A percentile compares a stretch with the other conserved stretches of the same genome.
phyloP scores from a whole-genome alignment of 768 basidiomycete species.

The Hygrocybe punicea region DNA sequence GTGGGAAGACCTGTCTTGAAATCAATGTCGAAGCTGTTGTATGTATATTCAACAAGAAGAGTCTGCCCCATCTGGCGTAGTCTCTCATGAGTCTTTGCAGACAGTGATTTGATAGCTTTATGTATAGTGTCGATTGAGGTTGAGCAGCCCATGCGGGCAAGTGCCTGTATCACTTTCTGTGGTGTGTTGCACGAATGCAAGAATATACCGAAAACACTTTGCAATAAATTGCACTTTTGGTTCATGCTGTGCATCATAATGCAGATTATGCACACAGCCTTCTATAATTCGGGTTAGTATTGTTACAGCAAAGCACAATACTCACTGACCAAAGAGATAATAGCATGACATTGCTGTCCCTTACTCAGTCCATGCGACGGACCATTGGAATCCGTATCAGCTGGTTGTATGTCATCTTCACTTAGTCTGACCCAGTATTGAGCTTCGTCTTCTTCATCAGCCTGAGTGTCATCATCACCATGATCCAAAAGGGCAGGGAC shows the following conservation, averaged over 20 bases:
- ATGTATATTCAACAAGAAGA: too few relatives aligned
- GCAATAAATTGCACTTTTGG: too few relatives aligned
- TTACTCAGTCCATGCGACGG: background rate
- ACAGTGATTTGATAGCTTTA: too few relatives aligned
- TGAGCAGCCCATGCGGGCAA: too few relatives aligned
- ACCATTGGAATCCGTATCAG: background rate
- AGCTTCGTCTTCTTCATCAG: background rate
- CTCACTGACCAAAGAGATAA: background rate
- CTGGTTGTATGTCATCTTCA: background rate
- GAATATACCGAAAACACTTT: background rate
- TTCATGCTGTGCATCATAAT: constrained; percentile 4
- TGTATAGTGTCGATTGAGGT: too few relatives aligned
- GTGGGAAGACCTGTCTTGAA: too few relatives aligned
- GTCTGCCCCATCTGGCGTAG: too few relatives aligned
- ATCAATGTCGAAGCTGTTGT: too few relatives aligned
- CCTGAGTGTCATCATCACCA: too few relatives aligned
- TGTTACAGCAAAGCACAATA: background rate
- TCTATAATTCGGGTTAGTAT: background rate
- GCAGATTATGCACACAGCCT: background rate
- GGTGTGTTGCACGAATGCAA: constrained; percentile 25
- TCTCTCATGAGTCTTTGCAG: too few relatives aligned
- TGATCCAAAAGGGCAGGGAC: background rate
- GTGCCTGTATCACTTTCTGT: constrained; percentile 25
- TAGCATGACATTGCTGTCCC: background rate
- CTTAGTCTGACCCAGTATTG: background rate